phyloP scores from a whole-genome alignment of 441 rosid genomes.

The Croton laevigatus region DNA sequence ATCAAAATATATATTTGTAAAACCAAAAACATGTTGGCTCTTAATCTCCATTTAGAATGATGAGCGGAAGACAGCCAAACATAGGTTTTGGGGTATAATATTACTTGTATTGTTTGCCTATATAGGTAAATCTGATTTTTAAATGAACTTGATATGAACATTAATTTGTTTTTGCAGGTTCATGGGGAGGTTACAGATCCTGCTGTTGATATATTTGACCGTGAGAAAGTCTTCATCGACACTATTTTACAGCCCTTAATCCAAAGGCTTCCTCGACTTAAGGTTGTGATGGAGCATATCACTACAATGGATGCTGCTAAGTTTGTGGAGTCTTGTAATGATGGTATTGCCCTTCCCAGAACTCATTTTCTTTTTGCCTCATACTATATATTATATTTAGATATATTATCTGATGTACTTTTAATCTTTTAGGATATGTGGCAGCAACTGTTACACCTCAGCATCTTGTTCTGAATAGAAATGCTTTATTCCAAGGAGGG shows the following conservation, averaged over 20 bases:
- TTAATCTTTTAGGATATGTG: conserved; percentile 46
- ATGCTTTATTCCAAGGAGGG: conserved; percentile 85
- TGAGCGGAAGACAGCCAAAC: too few relatives aligned
- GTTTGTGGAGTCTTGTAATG: conserved; percentile 78
- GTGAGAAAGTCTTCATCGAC: conserved; percentile 83
- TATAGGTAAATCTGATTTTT: neutral
- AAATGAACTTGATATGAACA: neutral
- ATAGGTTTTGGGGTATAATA: neutral
- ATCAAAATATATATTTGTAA: neutral
- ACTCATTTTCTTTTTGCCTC: conserved; percentile 6
- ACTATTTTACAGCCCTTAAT: conserved; percentile 69
- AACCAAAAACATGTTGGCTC: neutral
- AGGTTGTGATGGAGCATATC: conserved; percentile 94
- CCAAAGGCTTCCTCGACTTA: conserved; percentile 64
- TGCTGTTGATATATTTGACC: conserved; percentile 79
- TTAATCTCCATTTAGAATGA: too few relatives aligned
- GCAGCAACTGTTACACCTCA: conserved; percentile 97
- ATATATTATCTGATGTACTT: conserved; percentile 5
- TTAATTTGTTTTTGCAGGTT: conserved; percentile 50
- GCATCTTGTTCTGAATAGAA: conserved; percentile 86
- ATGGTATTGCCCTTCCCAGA: conserved; percentile 42
- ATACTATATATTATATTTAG: neutral
- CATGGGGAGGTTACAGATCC: conserved; percentile 96
- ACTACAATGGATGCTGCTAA: conserved; percentile 86
- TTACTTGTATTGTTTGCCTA: too few relatives aligned